Percentiles rank a stretch among this genome's conserved stretches.
Evolutionary conservation across 2,329 filamentous ascomycete species (phyloP).

Genomic region (Alternaria sp.): DNA sequence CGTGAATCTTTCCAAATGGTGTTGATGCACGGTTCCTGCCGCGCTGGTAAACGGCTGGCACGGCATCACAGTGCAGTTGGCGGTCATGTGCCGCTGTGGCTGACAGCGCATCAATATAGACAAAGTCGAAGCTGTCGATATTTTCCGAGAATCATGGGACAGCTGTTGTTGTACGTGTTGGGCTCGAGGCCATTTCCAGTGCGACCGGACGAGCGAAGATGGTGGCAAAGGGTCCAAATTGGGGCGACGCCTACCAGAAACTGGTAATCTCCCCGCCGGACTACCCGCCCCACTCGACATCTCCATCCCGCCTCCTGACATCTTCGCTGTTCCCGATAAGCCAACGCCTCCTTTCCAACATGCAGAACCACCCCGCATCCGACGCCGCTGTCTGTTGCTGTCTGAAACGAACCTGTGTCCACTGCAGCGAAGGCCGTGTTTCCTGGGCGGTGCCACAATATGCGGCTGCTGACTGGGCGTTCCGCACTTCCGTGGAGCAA

Average conservation of each 20-base stretch:
- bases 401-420: neutral
- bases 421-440: neutral
- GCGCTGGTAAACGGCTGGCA: slow-evolving; percentile 4
- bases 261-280: slow-evolving; percentile 7
- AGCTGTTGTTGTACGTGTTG: neutral
- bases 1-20: neutral
- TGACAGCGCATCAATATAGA: neutral
- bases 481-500: neutral
- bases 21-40: slow-evolving; percentile 1
- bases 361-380: neutral
- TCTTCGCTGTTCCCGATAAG: neutral
- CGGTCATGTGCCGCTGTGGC: neutral
- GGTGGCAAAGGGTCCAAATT: slow-evolving; percentile 6
- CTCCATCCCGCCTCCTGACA: neutral
- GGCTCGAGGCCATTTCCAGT: neutral
- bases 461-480: neutral
- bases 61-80: neutral
- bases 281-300: neutral
- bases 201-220: neutral
- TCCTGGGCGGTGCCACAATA: neutral
- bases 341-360: neutral
- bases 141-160: neutral
- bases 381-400: neutral
- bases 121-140: neutral
- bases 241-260: neutral